Conservation (phyloP, 306 rosid species). For the Datisca glomerata region DNA sequence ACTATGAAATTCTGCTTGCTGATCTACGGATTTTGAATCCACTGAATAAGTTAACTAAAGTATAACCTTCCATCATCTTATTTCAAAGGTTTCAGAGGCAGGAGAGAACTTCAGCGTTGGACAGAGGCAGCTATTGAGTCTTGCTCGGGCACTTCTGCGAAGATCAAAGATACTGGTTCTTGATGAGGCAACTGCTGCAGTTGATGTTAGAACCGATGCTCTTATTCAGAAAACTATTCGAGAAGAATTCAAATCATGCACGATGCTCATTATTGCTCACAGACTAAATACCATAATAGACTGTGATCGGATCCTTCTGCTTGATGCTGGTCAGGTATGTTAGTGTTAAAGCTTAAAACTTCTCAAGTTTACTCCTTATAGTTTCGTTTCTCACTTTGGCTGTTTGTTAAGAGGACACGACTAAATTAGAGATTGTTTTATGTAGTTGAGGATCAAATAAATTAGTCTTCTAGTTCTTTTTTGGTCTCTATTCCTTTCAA, state of each 20-base stretch:
- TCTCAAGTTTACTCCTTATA: too few relatives aligned
- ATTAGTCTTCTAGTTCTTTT: too few relatives aligned
- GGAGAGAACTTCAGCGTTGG: slow-evolving; percentile 96
- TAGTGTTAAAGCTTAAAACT: too few relatives aligned
- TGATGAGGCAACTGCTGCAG: slow-evolving; percentile 95
- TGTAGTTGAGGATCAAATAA: too few relatives aligned
- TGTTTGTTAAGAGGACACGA: too few relatives aligned
- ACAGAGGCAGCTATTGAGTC: slow-evolving; percentile 83
- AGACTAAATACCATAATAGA: slow-evolving; percentile 82
- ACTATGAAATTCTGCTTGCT: too few relatives aligned
- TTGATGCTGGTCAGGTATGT: slow-evolving; percentile 77
- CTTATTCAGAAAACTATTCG: slow-evolving; percentile 90
- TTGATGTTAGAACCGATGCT: slow-evolving; percentile 92
- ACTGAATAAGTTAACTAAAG: slow-evolving; percentile 1
- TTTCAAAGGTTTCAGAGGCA: slow-evolving; percentile 71
- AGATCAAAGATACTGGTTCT: slow-evolving; percentile 83
- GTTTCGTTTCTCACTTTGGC: too few relatives aligned
- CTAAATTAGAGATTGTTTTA: too few relatives aligned
- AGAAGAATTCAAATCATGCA: slow-evolving; percentile 71
- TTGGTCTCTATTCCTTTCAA: too few relatives aligned
- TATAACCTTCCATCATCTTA: slow-evolving; percentile 1
- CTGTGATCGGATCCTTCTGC: slow-evolving; percentile 56
- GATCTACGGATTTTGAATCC: too few relatives aligned
- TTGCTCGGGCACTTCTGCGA: slow-evolving; percentile 74
- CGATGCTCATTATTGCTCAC: slow-evolving; percentile 92